Evolutionary conservation across 345 rosid genomes (phyloP).

Genomic region (Camelina sativa): DNA sequence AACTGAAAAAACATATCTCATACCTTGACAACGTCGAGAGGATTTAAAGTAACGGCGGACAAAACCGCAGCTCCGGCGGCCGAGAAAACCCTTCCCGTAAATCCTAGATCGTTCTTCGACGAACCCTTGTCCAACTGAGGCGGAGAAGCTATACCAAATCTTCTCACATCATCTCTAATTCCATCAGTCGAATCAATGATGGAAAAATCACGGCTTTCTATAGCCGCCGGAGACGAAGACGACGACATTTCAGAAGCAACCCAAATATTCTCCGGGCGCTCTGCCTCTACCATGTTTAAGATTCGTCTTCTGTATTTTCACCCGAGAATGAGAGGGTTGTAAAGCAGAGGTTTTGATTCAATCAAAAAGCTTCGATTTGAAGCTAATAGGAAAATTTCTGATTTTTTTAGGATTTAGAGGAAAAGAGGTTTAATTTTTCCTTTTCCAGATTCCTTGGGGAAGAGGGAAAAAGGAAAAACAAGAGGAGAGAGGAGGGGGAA

Average conservation of each 20-base stretch:
- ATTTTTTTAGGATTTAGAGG: slow-evolving; percentile 7
- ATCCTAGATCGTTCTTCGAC: slow-evolving; percentile 57
- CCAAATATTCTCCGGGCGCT: slow-evolving; percentile 41
- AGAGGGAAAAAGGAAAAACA: slow-evolving; percentile 22
- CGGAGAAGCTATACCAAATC: slow-evolving; percentile 35
- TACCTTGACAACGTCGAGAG: slow-evolving; percentile 95
- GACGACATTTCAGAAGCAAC: slow-evolving; percentile 38
- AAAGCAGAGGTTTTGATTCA: neutral
- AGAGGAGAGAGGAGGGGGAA: neutral
- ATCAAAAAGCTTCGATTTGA: slow-evolving; percentile 23
- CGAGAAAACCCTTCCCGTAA: slow-evolving; percentile 73
- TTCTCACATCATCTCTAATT: slow-evolving; percentile 37
- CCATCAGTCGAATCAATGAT: slow-evolving; percentile 5
- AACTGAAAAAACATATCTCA: neutral
- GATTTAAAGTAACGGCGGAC: slow-evolving; percentile 84
- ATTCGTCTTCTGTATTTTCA: neutral
- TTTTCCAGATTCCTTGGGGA: slow-evolving; percentile 48
- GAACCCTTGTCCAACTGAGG: slow-evolving; percentile 29
- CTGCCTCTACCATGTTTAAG: slow-evolving; percentile 37
- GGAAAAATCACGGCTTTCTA: slow-evolving; percentile 21
- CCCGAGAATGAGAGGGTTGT: neutral
- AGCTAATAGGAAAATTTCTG: neutral
- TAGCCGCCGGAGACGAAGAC: slow-evolving; percentile 24
- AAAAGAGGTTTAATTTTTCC: slow-evolving; percentile 11
- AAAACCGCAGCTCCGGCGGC: slow-evolving; percentile 96